These are phyloP conservation scores for Pleomassaria siparia DNA, from an alignment of 2,329 filamentous ascomycete genomes.

Conservation along the genomic window DNA sequence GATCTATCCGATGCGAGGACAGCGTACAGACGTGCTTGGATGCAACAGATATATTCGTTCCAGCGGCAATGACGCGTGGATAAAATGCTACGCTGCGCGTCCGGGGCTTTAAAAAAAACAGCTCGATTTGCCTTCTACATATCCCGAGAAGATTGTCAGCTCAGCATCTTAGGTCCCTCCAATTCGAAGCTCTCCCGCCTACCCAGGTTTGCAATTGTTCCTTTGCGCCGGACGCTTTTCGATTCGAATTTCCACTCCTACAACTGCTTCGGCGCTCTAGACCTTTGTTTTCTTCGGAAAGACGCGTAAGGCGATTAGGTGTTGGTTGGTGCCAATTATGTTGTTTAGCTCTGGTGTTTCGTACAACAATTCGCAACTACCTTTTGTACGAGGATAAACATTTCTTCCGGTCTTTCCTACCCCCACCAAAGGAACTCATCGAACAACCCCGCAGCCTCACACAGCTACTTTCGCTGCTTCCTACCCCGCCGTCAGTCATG, in stretches of 20 bases:
- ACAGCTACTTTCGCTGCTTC: not conserved
- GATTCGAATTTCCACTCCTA: conserved; percentile 1
- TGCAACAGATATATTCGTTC: too few relatives aligned
- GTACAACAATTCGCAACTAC: conserved; percentile 1
- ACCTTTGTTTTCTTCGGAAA: not conserved
- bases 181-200: not conserved
- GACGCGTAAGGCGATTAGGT: not conserved
- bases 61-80: too few relatives aligned
- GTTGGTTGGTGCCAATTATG: not conserved
- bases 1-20: too few relatives aligned
- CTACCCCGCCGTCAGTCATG: conserved; percentile 4
- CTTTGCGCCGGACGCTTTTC: conserved; percentile 2
- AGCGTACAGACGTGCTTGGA: too few relatives aligned
- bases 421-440: not conserved
- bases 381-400: conserved; percentile 2
- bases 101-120: too few relatives aligned
- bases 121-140: not conserved
- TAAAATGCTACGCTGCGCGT: too few relatives aligned
- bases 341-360: not conserved
- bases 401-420: not conserved
- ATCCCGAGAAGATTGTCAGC: not conserved
- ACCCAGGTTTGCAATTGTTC: not conserved
- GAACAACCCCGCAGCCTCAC: conserved; percentile 1
- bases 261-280: not conserved
- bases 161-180: not conserved